A percentile compares a stretch with the other conserved stretches of the same genome.
phyloP scores from a whole-genome alignment of 306 rosid species.

The Casuarina cunninghamiana region DNA sequence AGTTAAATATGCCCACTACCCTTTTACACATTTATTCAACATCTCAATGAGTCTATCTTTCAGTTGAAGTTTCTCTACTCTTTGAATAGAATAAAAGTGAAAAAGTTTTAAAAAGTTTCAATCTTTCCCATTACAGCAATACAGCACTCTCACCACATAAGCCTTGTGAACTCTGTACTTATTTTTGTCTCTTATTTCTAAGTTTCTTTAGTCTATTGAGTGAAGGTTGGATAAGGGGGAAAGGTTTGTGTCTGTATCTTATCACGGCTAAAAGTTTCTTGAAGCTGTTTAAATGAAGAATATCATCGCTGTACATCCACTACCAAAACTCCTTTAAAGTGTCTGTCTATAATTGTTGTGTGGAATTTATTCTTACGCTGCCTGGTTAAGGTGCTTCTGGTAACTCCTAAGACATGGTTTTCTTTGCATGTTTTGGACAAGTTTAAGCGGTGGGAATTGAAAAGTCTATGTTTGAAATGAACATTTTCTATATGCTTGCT shows the following conservation, averaged over 20 bases:
- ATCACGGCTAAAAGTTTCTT: conserved; percentile 1
- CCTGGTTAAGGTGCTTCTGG: neutral
- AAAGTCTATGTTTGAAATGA: too few relatives aligned
- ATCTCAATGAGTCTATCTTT: conserved; percentile 15
- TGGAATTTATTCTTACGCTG: conserved; percentile 1
- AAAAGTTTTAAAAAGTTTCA: neutral
- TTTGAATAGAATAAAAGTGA: neutral
- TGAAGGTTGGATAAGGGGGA: neutral
- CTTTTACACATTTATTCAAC: conserved; percentile 2
- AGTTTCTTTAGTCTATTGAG: conserved; percentile 21
- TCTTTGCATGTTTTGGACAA: too few relatives aligned
- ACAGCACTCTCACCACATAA: neutral
- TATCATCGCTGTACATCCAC: conserved; percentile 15
- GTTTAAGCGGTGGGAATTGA: too few relatives aligned
- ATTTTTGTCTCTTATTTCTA: conserved; percentile 14
- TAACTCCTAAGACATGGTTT: neutral
- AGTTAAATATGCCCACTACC: conserved; percentile 10
- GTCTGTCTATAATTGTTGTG: neutral
- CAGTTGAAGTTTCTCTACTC: neutral
- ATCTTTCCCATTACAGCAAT: neutral
- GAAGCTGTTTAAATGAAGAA: neutral
- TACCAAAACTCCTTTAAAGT: neutral
- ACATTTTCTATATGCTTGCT: neutral
- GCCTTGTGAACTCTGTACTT: neutral
- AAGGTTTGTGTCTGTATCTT: neutral